Evolutionary conservation across 2,329 filamentous ascomycete species (phyloP).

Genomic region (Neonectria magnoliae): DNA sequence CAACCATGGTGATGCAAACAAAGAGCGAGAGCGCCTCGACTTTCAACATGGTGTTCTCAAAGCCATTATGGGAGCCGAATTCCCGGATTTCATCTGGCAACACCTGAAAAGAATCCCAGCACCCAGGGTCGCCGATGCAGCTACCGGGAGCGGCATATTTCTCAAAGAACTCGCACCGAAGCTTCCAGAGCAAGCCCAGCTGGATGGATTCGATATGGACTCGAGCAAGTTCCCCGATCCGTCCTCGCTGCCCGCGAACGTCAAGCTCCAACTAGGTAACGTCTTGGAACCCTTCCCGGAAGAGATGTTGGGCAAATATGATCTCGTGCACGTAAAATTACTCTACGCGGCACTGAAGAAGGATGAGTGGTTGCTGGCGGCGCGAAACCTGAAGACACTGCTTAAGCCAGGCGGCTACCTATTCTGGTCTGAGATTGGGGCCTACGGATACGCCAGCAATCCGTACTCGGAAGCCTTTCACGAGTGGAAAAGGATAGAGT

Average conservation of each 20-base stretch:
- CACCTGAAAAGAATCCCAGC: neutral
- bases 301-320: conserved; percentile 21
- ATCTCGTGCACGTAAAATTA: conserved; percentile 29
- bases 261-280: conserved; percentile 18
- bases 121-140: conserved; percentile 24
- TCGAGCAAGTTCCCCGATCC: conserved; percentile 29
- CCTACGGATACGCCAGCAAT: neutral
- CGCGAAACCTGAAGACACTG: conserved; percentile 16
- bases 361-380: conserved; percentile 25
- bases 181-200: conserved; percentile 16
- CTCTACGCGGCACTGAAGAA: conserved; percentile 21
- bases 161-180: conserved; percentile 28
- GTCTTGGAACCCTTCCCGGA: conserved; percentile 23
- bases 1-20: neutral
- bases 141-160: conserved; percentile 36
- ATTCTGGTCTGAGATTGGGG: conserved; percentile 28
- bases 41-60: conserved; percentile 1
- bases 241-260: conserved; percentile 20
- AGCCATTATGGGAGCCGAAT: neutral
- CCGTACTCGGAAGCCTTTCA: neutral
- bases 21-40: conserved; percentile 1
- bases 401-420: conserved; percentile 27
- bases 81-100: neutral
- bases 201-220: conserved; percentile 34
- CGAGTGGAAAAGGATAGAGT: neutral